phyloP scores from a whole-genome alignment of 345 rosid genomes.

The Moricandia arvensis region DNA sequence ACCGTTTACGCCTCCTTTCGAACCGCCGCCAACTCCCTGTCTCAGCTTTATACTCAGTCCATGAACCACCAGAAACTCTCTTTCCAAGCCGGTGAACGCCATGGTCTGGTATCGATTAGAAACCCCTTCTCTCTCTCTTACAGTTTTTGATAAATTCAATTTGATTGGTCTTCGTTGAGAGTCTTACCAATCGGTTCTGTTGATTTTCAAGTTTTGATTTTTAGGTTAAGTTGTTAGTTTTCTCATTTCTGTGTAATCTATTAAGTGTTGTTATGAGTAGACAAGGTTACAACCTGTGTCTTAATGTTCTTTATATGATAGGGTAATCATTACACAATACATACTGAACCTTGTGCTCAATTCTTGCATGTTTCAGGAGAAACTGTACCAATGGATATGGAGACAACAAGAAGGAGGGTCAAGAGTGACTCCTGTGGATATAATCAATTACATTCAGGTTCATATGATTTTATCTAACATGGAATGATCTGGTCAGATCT shows the following conservation, averaged over 20 bases:
- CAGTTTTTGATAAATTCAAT: not conserved
- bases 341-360: not conserved
- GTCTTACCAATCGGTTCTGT: not conserved
- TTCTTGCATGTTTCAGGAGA: conserved; percentile 54
- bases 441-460: conserved; percentile 75
- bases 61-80: conserved; percentile 74
- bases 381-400: conserved; percentile 82
- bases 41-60: conserved; percentile 85
- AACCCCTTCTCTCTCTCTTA: not conserved
- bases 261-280: not conserved
- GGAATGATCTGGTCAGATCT: not conserved
- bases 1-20: conserved; percentile 84
- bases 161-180: not conserved
- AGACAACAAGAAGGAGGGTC: conserved; percentile 86
- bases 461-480: not conserved
- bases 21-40: conserved; percentile 83
- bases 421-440: conserved; percentile 65
- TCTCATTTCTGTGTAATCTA: not conserved
- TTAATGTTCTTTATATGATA: not conserved
- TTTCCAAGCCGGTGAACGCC: conserved; percentile 76
- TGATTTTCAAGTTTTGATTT: not conserved
- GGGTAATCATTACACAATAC: not conserved
- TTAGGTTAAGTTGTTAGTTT: not conserved
- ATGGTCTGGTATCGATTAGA: conserved; percentile 49
- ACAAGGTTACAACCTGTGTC: not conserved